A percentile compares a stretch with the other conserved stretches of the same genome.
Conservation (phyloP, 148 eudicot species). For the Persicaria maculosa region DNA sequence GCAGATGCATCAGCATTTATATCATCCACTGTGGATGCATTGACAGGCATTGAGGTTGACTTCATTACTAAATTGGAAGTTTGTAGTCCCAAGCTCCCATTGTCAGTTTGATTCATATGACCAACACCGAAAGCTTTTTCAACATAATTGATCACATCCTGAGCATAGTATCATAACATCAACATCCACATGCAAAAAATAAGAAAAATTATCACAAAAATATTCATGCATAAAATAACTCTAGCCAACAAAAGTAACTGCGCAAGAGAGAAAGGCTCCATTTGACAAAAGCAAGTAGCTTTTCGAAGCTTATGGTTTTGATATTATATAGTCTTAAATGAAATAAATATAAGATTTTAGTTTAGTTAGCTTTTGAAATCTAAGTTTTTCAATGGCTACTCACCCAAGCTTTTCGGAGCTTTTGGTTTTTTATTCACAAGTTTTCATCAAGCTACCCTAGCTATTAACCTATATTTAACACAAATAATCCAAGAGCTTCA, state of each 20-base stretch:
- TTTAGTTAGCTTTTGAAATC: no score
- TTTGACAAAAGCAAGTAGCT: no score
- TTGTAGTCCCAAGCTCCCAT: slow-evolving; percentile 47
- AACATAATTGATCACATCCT: slow-evolving; percentile 78
- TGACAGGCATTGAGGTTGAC: slow-evolving; percentile 52
- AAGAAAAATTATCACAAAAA: neutral
- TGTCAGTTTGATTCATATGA: slow-evolving; percentile 50
- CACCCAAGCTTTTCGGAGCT: no score
- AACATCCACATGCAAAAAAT: neutral
- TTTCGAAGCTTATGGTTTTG: no score
- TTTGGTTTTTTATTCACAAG: no score
- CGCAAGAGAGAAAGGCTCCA: neutral
- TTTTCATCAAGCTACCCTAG: no score
- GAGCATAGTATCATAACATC: slow-evolving; percentile 11
- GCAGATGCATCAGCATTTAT: slow-evolving; percentile 37
- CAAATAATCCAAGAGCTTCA: no score
- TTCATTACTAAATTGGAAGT: slow-evolving; percentile 37
- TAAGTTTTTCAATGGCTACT: no score
- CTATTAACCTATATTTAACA: no score
- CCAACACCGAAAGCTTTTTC: slow-evolving; percentile 60
- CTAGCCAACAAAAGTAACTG: neutral
- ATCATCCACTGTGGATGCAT: slow-evolving; percentile 40
- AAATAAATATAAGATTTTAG: no score
- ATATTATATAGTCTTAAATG: no score
- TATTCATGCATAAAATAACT: neutral